Base-by-base conservation (phyloP, 1,284 basidiomycete species). In the Rhodotorula sp. region DNA sequence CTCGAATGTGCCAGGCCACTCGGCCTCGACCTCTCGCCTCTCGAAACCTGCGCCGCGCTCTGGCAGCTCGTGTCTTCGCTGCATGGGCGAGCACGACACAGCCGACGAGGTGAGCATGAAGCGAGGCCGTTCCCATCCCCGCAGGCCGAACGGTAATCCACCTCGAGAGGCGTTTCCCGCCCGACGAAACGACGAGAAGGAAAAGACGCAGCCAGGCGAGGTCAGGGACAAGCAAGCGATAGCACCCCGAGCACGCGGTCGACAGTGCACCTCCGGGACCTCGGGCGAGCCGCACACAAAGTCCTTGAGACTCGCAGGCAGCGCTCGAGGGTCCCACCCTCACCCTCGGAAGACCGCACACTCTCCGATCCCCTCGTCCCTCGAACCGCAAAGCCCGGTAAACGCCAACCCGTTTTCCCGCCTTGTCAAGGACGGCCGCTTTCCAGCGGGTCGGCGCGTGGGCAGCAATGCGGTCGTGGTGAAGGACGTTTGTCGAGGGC, bases 381-480 rank as follows among this genome's bases (percentile, higher is more conserved):
- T 47, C 27, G 22, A 30, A n/a, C 13, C 49, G 9, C 8, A 2
- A n/a, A 13, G 36, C 6, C 20, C 7, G 8, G 10, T 17, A 13
- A n/a, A 1, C 13, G 19, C 15, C 49, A 20, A 27, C 51, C 63
- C 46, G 29, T 53, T 60, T 65, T 10, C 13, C 63, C 67, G 59
- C 46, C 67, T 30, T 53, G 52, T 69, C 19, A 65, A 65, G 63
- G 67, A 57, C 59, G 67, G 63, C 63, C 63, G 59, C 54, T 69
- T 53, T 65, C 67, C 55, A n/a, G 55, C 55, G 55, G 55, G 36
- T 29, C 36, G 55, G 22, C 30, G 34, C 7, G 19, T 3, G 39
- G 39, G 39, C 11, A 44, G 39, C 39, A 44, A 17, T 44, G 39
- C 39, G 13, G 39, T 44, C 39, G 39, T 44, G n/a, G 54, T n/a